These are phyloP conservation scores for Fusarium sp. DNA, from an alignment of 2,329 filamentous ascomycete genomes.

Conservation along the genomic window DNA sequence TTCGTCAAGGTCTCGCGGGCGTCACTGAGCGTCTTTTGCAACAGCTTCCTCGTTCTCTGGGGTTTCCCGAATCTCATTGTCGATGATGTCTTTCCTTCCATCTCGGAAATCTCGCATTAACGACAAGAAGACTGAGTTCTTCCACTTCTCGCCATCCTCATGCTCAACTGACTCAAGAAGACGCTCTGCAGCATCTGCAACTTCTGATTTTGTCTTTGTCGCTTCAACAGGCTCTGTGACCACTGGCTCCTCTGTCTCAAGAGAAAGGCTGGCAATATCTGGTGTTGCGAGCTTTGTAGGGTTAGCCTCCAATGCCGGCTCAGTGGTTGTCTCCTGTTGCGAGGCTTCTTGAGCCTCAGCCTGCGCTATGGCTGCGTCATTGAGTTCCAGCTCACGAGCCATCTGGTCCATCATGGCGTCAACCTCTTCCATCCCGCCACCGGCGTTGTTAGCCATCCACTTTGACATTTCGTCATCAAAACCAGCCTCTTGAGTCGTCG, in stretches of 20 bases:
- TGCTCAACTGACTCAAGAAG: conserved; percentile 57
- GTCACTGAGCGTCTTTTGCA: conserved; percentile 32
- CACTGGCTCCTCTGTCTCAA: conserved; percentile 31
- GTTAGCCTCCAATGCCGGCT: conserved; percentile 8
- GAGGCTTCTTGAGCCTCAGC: conserved; percentile 23
- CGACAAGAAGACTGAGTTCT: conserved; percentile 57
- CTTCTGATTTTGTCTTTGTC: conserved; percentile 48
- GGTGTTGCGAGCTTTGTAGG: conserved; percentile 43
- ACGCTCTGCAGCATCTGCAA: conserved; percentile 56
- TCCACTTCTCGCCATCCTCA: conserved; percentile 58
- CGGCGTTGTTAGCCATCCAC: conserved; percentile 54
- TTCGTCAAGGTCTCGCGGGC: not conserved
- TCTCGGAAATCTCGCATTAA: conserved; percentile 59
- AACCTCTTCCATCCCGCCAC: conserved; percentile 51
- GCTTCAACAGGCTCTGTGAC: conserved; percentile 26
- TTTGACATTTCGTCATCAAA: conserved; percentile 55
- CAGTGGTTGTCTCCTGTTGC: conserved; percentile 3
- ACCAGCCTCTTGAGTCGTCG: conserved; percentile 46
- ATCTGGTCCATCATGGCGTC: conserved; percentile 57
- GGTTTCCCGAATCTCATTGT: conserved; percentile 53
- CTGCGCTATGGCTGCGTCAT: conserved; percentile 45
- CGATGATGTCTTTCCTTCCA: conserved; percentile 56
- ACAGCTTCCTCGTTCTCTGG: conserved; percentile 22
- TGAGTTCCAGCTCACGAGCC: conserved; percentile 53
- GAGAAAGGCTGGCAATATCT: conserved; percentile 48